phyloP scores from a whole-genome alignment of 2,329 filamentous ascomycete genomes.

The Ascosphaera aggregata region DNA sequence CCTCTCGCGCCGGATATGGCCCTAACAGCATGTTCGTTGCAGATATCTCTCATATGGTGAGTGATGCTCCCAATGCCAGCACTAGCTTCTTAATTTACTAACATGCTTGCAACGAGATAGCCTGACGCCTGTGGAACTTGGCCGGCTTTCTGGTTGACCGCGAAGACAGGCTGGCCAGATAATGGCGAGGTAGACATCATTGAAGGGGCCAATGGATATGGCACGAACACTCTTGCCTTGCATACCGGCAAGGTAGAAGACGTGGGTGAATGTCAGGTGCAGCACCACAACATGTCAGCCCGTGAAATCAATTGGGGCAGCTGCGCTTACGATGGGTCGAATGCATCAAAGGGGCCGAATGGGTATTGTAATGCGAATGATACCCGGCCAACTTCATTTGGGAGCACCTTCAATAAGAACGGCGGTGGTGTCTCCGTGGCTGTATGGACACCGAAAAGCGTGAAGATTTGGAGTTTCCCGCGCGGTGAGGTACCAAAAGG shows the following conservation, averaged over 20 bases:
- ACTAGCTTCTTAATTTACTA: conserved; percentile 10
- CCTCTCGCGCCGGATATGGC: conserved; percentile 7
- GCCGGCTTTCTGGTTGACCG: conserved; percentile 11
- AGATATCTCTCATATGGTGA: conserved; percentile 15
- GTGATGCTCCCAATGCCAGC: conserved; percentile 17
- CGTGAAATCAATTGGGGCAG: conserved; percentile 31
- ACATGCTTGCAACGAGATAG: neutral
- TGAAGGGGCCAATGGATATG: conserved; percentile 40
- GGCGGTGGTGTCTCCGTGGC: conserved; percentile 43
- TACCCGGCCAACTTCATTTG: conserved; percentile 30
- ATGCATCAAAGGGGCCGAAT: conserved; percentile 30
- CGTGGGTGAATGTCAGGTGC: conserved; percentile 8
- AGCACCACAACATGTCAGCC: conserved; percentile 13
- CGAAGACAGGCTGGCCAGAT: conserved; percentile 38
- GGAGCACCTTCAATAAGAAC: conserved; percentile 39
- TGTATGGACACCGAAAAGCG: conserved; percentile 24
- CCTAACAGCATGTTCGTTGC: conserved; percentile 16
- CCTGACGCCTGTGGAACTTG: conserved; percentile 2
- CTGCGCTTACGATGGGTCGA: conserved; percentile 24
- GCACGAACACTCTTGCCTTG: conserved; percentile 34
- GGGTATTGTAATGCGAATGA: conserved; percentile 26
- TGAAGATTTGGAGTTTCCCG: conserved; percentile 26
- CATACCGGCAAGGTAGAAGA: too few species aligned
- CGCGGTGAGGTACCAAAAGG: conserved; percentile 17
- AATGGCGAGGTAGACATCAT: conserved; percentile 49